These are phyloP conservation scores for Sphagnum tenellum DNA, from an alignment of 225 moss, liverwort and hornwort species.

Conservation along the genomic window DNA sequence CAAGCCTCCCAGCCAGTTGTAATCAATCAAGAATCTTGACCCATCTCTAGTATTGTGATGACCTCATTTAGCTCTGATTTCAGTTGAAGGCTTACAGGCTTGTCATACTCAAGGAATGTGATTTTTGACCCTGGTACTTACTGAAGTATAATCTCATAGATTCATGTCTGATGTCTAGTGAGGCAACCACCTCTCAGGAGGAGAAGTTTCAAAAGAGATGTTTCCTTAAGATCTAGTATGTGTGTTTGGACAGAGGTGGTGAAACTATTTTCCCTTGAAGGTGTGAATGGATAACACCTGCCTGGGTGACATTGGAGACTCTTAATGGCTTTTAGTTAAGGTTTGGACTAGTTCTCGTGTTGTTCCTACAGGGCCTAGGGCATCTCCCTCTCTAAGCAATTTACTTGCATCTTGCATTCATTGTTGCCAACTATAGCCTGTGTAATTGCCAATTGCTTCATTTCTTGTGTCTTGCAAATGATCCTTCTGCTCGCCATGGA, in stretches of 20 bases:
- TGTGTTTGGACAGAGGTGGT: constrained; percentile 53
- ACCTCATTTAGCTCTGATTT: no score
- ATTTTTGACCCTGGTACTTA: constrained; percentile 6
- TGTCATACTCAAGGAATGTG: constrained; percentile 1
- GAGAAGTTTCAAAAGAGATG: no score
- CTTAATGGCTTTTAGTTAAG: constrained; percentile 89
- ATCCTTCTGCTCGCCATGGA: neutral
- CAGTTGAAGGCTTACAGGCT: no score
- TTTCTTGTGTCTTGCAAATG: neutral
- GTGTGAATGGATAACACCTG: constrained; percentile 71
- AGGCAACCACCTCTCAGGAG: no score
- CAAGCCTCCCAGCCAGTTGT: neutral
- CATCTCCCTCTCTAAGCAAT: neutral
- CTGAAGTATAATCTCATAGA: neutral
- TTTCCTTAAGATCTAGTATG: no score
- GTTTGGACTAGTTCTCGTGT: constrained; percentile 15
- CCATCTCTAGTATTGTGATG: no score
- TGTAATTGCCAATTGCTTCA: no score
- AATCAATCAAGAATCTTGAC: neutral
- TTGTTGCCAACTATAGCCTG: no score
- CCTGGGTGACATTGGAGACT: constrained; percentile 72
- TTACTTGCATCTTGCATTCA: no score
- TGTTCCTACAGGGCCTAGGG: neutral
- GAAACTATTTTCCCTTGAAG: constrained; percentile 46
- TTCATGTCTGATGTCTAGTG: constrained; percentile 13